Base-by-base conservation (phyloP, 1,284 basidiomycete genomes). In the Cryptococcus sp. region DNA sequence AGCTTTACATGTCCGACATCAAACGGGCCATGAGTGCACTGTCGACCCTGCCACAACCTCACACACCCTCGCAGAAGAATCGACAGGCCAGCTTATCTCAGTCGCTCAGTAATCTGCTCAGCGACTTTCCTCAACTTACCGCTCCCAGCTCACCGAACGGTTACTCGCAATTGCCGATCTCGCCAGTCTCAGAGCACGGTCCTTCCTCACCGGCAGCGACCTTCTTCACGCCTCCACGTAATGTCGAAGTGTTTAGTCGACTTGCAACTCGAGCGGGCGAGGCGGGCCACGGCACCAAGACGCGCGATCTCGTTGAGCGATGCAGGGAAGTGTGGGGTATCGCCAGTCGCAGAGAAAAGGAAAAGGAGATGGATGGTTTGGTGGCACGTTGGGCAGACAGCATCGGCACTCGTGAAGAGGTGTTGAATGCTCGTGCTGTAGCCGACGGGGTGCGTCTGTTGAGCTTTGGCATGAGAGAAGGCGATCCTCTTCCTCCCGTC, bases 321-420 rank as follows among this genome's bases (percentile, higher is more conserved):
- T 78, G 77, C 50, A 61, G 71, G 23, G 65, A 69, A 16, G 60
- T 78, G 5, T 79, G 78, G 78, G 71, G 69, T 1, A 68, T 77
- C 16, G 61, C 67, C 20, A 63, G 63, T 30, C 47, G 64, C 3
- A 56, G 63, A 0, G 73, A 76, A 48, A 67, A 68, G 52, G 69
- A 76, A 51, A 61, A 66, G 22, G 71, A 76, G 61, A 52, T 76
- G 6, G 72, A 70, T 39, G 62, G 47, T 1, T 40, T 73, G 1
- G 51, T 72, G 10, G 41, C 56, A 10, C 56, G 65, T 27, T 79
- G 77, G 77, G 59, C 58, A 2, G 61, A 66, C 25, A 61, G 54
- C 16, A 55, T 76, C 27, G 72, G 69, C 1, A 59, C 62, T 5
- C 49, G 41, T 3, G 63, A 63, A 3, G 76, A 76, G 54, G 49